Conservation (phyloP, 805 yeast genomes). For the Zygosaccharomyces bailii region DNA sequence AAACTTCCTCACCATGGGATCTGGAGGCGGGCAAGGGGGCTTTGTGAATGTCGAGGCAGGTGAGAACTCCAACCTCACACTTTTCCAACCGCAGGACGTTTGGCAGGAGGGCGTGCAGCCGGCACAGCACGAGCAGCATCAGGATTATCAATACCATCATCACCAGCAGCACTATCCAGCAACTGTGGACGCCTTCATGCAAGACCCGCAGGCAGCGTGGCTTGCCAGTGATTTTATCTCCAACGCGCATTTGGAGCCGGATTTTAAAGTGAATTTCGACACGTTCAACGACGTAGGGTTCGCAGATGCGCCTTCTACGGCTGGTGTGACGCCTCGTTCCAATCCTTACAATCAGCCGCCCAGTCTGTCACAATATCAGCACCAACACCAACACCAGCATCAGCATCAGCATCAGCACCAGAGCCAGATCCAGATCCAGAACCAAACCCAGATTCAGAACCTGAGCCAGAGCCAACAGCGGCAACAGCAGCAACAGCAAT, state of each 20-base stretch:
- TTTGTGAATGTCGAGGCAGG: conserved; percentile 25
- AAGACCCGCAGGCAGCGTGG: conserved; percentile 43
- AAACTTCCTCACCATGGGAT: conserved; percentile 41
- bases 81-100: conserved; percentile 26
- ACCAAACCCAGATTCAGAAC: not conserved
- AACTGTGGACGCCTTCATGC: not conserved
- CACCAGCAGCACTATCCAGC: conserved; percentile 12
- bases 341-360: conserved; percentile 1
- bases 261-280: conserved; percentile 46
- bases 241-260: conserved; percentile 55
- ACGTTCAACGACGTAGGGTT: conserved; percentile 60
- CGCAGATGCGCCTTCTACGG: conserved; percentile 16
- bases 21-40: conserved; percentile 42
- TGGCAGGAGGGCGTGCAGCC: not conserved
- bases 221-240: conserved; percentile 59
- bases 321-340: conserved; percentile 6
- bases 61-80: conserved; percentile 32
- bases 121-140: not conserved
- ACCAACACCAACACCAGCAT: conserved; percentile 2
- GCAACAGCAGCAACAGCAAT: not conserved
- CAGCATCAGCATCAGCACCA: not conserved
- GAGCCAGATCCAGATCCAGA: not conserved
- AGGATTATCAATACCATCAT: not conserved
- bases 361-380: conserved; percentile 6
- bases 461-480: not conserved